A percentile compares a stretch with the other conserved stretches of the same genome.
Conservation (phyloP, 768 basidiomycete genomes). For the Fomitopsis serialis region DNA sequence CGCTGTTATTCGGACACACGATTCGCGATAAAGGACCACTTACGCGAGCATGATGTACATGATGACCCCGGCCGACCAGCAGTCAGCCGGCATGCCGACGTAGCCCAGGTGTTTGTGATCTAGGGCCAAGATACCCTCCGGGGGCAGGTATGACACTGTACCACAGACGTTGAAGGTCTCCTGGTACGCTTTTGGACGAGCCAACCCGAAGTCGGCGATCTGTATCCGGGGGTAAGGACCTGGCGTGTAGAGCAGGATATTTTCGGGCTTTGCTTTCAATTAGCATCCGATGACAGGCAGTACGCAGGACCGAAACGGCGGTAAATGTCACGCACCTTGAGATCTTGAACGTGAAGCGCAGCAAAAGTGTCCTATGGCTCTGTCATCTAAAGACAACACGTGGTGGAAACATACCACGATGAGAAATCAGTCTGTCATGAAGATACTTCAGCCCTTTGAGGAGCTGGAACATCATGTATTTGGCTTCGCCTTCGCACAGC, state of each 20-base stretch:
- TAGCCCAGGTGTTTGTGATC: constrained; percentile 72
- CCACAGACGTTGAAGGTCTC: constrained; percentile 84
- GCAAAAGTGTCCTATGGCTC: not conserved
- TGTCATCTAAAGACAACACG: not conserved
- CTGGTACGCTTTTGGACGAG: constrained; percentile 72
- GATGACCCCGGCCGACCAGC: constrained; percentile 83
- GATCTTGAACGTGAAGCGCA: constrained; percentile 33
- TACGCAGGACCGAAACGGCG: not conserved
- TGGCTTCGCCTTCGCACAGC: constrained; percentile 75
- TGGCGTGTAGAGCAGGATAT: constrained; percentile 72
- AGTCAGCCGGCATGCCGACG: constrained; percentile 81
- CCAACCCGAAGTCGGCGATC: constrained; percentile 85
- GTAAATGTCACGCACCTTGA: constrained; percentile 39
- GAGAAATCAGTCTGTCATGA: constrained; percentile 68
- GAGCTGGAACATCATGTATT: constrained; percentile 80
- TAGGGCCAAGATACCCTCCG: constrained; percentile 77
- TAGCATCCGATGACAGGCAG: not conserved
- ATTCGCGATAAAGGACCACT: constrained; percentile 24
- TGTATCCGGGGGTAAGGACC: constrained; percentile 81
- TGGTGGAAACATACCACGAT: constrained; percentile 52
- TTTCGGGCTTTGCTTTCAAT: constrained; percentile 58
- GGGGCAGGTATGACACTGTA: constrained; percentile 82
- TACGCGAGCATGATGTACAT: constrained; percentile 83
- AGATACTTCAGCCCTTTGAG: constrained; percentile 67
- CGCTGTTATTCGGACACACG: not conserved